Base-by-base conservation (phyloP, 345 rosid species). In the Eucalyptus tenuipes region DNA sequence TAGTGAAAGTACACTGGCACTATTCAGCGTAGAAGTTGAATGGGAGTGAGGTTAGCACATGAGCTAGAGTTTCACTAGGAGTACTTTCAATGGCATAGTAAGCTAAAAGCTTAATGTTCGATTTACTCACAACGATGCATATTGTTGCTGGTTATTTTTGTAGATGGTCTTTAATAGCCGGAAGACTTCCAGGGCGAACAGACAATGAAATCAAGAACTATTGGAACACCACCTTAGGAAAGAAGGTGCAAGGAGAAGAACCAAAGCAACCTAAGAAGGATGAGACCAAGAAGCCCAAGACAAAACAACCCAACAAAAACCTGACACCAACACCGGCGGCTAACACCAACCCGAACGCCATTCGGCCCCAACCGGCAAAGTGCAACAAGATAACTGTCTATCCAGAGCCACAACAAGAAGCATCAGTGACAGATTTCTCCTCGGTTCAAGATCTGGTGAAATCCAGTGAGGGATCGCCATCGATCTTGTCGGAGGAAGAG, bases 141-240 rank as follows among this genome's bases (percentile, higher is more conserved):
- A 75, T 20, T 6, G 29, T 40, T 40, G 84, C 47, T 75, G 84
- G 5, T 40, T 40, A 75, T 40, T 22, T 6, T 12, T 75, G 86
- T 18, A 89, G 90, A 86, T 89, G 90, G 90, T 89, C 88, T 15
- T 31, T 86, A 49, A 89, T 89, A 68, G 94, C 94, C 4, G 92
- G 94, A 85, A 89, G 94, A 86, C 88, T 93, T 66, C 94, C 94
- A 37, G 94, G 94, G 64, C 89, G 94, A 86, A 93, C 93, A 92
- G 94, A 93, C 92, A 93, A 93, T 92, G 94, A 93, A 91, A 91
- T 93, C 49, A 93, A 93, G 87, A 93, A 92, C 47, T 93, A 93
- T 40, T 93, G 94, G 93, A 93, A 93, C 89, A 92, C 94, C 18
- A 90, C 85, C 71, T 71, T 91, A 20, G 85, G 89, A 40, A 91